phyloP scores from a whole-genome alignment of 1,284 basidiomycete genomes.

The Ganoderma boninense region DNA sequence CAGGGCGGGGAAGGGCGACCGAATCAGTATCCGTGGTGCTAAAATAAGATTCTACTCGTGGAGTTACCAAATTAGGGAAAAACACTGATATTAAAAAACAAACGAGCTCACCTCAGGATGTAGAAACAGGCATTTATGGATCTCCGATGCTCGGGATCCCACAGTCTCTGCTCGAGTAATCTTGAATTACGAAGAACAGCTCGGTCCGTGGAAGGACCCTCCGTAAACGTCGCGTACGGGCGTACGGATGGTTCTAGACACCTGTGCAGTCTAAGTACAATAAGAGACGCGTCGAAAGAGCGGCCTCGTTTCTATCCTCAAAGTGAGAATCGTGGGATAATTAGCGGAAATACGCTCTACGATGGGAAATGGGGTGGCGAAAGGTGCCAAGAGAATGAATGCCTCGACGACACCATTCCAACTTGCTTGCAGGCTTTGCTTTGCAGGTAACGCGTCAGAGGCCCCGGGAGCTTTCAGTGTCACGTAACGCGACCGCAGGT shows the following conservation, averaged over 20 bases:
- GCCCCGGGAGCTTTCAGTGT: background rate
- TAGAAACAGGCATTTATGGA: background rate
- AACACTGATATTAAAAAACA: background rate
- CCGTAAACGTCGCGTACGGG: background rate
- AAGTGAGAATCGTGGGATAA: background rate
- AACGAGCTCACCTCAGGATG: background rate
- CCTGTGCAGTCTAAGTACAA: background rate
- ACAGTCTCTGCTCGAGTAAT: background rate
- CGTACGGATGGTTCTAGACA: background rate
- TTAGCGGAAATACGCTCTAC: background rate
- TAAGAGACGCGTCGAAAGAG: background rate
- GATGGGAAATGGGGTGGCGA: background rate
- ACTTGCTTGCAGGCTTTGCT: background rate
- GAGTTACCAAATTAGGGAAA: background rate
- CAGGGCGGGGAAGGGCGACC: background rate
- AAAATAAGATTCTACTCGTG: slow-evolving; percentile 1
- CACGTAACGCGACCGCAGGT: background rate
- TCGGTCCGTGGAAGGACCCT: background rate
- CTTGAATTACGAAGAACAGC: background rate
- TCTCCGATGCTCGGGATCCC: background rate
- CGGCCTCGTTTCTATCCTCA: background rate
- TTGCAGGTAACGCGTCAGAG: background rate
- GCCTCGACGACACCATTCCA: background rate
- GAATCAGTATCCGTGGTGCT: background rate
- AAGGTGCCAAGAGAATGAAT: background rate